Evolutionary conservation across 2,329 filamentous ascomycete genomes (phyloP), one percentile per base, ranked within the genome.

Genomic region (Diaporthe vexans): DNA sequence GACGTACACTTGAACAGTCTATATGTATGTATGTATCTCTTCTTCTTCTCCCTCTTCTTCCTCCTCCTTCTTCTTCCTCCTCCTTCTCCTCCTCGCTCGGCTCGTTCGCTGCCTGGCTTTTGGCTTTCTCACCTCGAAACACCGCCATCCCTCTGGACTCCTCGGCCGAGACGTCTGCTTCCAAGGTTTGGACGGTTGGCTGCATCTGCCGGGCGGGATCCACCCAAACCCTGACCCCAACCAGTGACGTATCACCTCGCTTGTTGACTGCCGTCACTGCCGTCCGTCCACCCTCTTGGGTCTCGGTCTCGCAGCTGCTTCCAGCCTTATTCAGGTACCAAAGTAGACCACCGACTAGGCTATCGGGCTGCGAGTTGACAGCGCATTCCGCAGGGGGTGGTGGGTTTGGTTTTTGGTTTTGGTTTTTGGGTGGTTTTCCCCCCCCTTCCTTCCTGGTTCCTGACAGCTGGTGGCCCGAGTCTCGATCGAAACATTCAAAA

Each of bases 231-330:
- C 61, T 52, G 29, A 13, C 29, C 59, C 51, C 58, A 63, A 24
- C 17, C 29, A 35, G 63, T 67, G 63, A 67, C 63, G 63, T 67
- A 67, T 52, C 63, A 52, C 63, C 46, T 67, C 33, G 46, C 63
- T 37, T 52, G 63, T 52, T 19, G 46, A 19, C 29, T 67, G 46
- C 46, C 61, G 61, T 67, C 61, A 67, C 61, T 67, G 61, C 61
- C 61, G 61, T 65, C 61, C 33, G 13, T 11, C 2, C 26, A 43
- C 15, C n/a, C n/a, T n/a, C n/a, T n/a, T n/a, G n/a, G n/a, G n/a
- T n/a, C n/a, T n/a, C n/a, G n/a, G n/a, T n/a, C 43, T 65, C 61
- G 61, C 61, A 65, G 26, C 59, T 51, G 35, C 61, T 51, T 67
- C 43, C 61, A 35, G 61, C 61, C 61, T 67, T 51, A 37, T 35